Evolutionary conservation across 352 stramenopile genomes (phyloP).

Genomic region (Phytophthora sansomeana): DNA sequence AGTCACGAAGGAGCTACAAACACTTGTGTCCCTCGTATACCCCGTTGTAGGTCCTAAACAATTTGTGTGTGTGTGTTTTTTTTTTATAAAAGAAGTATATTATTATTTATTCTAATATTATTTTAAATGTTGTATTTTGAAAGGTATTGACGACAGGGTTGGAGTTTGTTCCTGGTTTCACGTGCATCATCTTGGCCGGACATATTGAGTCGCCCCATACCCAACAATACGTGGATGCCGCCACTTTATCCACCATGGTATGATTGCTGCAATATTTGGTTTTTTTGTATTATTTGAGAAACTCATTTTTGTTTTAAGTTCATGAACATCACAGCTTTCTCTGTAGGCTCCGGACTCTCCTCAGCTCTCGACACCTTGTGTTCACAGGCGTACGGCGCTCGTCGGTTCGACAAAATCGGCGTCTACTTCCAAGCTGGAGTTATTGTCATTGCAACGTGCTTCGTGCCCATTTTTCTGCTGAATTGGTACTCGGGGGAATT

Average conservation of each 20-base stretch:
- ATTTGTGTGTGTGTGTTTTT: no score
- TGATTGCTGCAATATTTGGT: no score
- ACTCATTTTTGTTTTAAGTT: constrained; percentile 39
- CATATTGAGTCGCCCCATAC: constrained; percentile 61
- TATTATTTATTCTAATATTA: no score
- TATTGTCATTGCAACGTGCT: constrained; percentile 52
- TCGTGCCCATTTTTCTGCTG: constrained; percentile 59
- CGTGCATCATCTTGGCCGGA: constrained; percentile 70
- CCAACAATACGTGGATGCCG: constrained; percentile 74
- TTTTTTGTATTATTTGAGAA: constrained; percentile 1
- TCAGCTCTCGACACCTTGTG: constrained; percentile 85
- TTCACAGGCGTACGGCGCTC: constrained; percentile 68
- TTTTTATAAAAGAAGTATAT: no score
- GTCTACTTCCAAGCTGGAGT: constrained; percentile 77
- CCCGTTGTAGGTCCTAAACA: constrained; percentile 40
- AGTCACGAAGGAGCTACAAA: constrained; percentile 42
- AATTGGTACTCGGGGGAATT: constrained; percentile 66
- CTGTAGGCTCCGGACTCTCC: constrained; percentile 62
- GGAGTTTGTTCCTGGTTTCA: constrained; percentile 60
- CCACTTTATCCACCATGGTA: constrained; percentile 77
- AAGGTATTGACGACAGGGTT: constrained; percentile 54
- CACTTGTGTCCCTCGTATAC: constrained; percentile 54
- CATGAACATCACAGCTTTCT: constrained; percentile 68
- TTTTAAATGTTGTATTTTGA: neutral
- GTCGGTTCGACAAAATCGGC: constrained; percentile 72